These are phyloP conservation scores for Flagelloscypha sp. DNA, from an alignment of 768 basidiomycete genomes.

Conservation along the genomic window DNA sequence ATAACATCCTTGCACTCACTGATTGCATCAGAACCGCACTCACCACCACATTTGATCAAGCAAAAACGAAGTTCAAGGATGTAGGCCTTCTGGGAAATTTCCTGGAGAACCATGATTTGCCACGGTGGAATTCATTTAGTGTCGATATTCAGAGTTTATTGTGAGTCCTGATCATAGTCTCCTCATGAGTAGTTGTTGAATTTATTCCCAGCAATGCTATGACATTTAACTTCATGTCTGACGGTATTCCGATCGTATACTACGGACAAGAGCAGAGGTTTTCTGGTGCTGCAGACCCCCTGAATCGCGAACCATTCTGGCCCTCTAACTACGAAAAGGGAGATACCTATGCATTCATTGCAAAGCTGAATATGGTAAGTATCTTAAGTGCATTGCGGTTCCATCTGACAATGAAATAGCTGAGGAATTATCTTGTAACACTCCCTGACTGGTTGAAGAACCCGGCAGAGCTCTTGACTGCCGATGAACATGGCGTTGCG, in stretches of 20 bases:
- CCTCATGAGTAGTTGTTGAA: neutral
- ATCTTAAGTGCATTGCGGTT: neutral
- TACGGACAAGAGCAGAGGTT: constrained; percentile 76
- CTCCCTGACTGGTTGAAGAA: constrained; percentile 42
- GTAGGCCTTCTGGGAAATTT: constrained; percentile 56
- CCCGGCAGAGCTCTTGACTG: constrained; percentile 42
- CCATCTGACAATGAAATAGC: no score
- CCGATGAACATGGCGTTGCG: constrained; percentile 44
- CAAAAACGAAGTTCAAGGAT: constrained; percentile 45
- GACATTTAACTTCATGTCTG: constrained; percentile 66
- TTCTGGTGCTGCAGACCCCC: constrained; percentile 56
- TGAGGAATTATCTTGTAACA: constrained; percentile 61
- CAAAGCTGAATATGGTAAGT: constrained; percentile 50
- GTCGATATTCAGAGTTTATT: constrained; percentile 67
- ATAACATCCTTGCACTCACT: no score
- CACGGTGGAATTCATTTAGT: constrained; percentile 65
- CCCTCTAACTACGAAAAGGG: constrained; percentile 55
- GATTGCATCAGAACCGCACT: no score
- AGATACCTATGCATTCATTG: constrained; percentile 46
- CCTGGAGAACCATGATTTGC: constrained; percentile 71
- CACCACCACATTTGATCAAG: constrained; percentile 40
- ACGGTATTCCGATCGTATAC: constrained; percentile 79
- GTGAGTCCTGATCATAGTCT: constrained; percentile 25
- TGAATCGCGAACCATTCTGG: constrained; percentile 78
- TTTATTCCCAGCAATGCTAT: constrained; percentile 55